Evolutionary conservation across 2,329 filamentous ascomycete genomes (phyloP).

Genomic region (Neofusicoccum cordaticola): DNA sequence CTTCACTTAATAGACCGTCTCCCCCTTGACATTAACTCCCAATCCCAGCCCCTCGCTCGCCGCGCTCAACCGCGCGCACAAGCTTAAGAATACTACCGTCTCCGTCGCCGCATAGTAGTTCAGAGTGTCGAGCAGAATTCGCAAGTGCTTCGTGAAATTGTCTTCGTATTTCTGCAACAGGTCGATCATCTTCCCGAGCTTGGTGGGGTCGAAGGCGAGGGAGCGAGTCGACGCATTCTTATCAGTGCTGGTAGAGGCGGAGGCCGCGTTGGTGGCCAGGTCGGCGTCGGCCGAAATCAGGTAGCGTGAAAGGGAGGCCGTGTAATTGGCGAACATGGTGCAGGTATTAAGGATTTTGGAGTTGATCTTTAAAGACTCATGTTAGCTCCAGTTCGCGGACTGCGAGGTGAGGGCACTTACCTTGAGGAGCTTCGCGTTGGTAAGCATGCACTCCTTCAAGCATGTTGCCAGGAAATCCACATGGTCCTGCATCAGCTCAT

Average conservation of each 20-base stretch:
- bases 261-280: conserved; percentile 18
- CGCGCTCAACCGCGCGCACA: conserved; percentile 79
- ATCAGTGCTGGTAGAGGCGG: conserved; percentile 20
- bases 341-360: conserved; percentile 96
- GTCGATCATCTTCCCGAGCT: conserved; percentile 76
- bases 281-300: conserved; percentile 72
- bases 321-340: conserved; percentile 89
- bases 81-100: conserved; percentile 85
- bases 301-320: conserved; percentile 78
- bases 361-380: conserved; percentile 70
- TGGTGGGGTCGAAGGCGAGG: conserved; percentile 52
- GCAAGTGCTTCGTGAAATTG: conserved; percentile 87
- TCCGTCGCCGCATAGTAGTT: conserved; percentile 98
- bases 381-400: conserved; percentile 15
- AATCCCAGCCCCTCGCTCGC: conserved; percentile 41
- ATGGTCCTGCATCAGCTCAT: conserved; percentile 98
- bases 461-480: conserved; percentile 98
- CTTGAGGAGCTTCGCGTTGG: conserved; percentile 88
- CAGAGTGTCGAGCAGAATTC: conserved; percentile 88
- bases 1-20: not conserved
- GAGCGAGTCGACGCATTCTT: conserved; percentile 21
- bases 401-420: conserved; percentile 49
- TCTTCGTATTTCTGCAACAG: conserved; percentile 88
- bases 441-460: conserved; percentile 98
- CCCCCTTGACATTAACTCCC: conserved; percentile 6